Conservation (phyloP, 1,139 yeast species). For the Diutina mesorugosa region DNA sequence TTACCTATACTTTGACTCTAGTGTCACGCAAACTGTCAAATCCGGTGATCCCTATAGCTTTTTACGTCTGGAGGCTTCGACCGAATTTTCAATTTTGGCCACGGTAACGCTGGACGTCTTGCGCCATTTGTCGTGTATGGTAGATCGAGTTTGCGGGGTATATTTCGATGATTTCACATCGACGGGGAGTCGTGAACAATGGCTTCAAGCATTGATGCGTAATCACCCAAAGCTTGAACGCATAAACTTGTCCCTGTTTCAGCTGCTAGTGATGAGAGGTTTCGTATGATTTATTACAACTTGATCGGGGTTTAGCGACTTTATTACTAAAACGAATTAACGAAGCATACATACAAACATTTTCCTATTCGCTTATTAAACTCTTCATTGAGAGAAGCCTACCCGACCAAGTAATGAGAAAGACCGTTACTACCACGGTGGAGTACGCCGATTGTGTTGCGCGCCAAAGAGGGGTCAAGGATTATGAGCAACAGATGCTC, state of each 20-base stretch:
- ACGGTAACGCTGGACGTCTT: constrained; percentile 24
- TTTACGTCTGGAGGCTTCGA: constrained; percentile 3
- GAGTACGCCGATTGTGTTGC: neutral
- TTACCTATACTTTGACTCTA: constrained; percentile 23
- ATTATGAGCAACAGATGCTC: neutral
- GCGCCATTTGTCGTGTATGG: constrained; percentile 21
- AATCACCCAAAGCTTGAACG: constrained; percentile 2
- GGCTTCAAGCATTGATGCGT: neutral
- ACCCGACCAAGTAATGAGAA: too few species aligned
- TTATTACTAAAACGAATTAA: neutral
- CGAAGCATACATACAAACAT: neutral
- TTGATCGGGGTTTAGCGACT: neutral
- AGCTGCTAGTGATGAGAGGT: neutral
- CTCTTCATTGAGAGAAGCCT: neutral
- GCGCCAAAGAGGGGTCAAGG: neutral
- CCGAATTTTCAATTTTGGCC: constrained; percentile 16
- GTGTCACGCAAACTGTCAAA: constrained; percentile 7
- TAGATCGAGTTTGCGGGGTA: constrained; percentile 19
- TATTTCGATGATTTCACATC: constrained; percentile 20
- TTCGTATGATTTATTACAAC: neutral
- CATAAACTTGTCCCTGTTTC: neutral
- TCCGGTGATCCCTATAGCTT: constrained; percentile 1
- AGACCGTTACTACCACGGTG: too few species aligned
- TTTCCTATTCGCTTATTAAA: neutral
- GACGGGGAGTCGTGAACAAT: neutral